phyloP scores from a whole-genome alignment of 2,329 filamentous ascomycete species.

The Venturia aucupariae region DNA sequence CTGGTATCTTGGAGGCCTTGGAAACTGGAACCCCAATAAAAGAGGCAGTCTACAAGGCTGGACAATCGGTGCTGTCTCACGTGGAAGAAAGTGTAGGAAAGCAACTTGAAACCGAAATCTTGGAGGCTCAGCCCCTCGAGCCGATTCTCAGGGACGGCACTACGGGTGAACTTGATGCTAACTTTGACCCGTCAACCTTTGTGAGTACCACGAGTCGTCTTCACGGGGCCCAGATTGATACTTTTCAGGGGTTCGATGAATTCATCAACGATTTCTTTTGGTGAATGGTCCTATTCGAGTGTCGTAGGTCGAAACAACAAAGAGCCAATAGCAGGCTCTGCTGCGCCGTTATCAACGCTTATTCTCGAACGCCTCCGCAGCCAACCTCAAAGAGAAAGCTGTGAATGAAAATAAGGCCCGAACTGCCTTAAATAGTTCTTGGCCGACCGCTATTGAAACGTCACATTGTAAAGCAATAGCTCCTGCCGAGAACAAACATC shows the following conservation, averaged over 20 bases:
- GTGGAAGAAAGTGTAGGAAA: background rate
- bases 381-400: background rate
- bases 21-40: constrained; percentile 1
- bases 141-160: background rate
- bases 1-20: background rate
- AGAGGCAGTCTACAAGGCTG: constrained; percentile 6
- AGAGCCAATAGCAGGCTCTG: background rate
- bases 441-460: background rate
- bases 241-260: background rate
- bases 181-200: background rate
- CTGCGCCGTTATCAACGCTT: background rate
- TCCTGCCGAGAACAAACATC: background rate
- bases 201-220: background rate
- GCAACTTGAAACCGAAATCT: background rate
- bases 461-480: background rate
- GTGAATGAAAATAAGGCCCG: background rate
- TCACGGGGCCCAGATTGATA: background rate
- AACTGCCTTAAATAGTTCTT: background rate
- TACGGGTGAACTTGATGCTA: background rate
- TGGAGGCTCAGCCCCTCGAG: background rate
- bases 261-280: constrained; percentile 1
- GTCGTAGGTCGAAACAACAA: background rate
- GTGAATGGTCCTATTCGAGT: background rate
- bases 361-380: background rate
- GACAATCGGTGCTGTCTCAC: background rate